Conservation (phyloP, 1,284 basidiomycete species). For the Calocybe gambosa region DNA sequence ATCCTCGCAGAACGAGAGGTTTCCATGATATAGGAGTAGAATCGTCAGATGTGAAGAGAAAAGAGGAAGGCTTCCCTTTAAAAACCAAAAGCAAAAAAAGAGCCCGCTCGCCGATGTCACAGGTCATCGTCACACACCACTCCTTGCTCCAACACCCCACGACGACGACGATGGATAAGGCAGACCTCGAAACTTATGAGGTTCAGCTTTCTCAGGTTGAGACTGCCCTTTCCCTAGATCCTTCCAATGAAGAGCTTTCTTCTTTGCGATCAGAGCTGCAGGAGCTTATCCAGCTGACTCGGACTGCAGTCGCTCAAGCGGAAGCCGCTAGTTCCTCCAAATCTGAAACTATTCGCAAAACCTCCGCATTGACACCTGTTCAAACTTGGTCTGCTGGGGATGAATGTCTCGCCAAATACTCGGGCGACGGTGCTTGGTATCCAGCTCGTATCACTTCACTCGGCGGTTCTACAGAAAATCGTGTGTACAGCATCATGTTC, state of each 20-base stretch:
- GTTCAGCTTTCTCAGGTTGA: slow-evolving; percentile 90
- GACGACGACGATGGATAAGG: slow-evolving; percentile 49
- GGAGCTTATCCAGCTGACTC: slow-evolving; percentile 85
- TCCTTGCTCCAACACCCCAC: neutral
- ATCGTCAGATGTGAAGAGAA: neutral
- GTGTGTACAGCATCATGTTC: slow-evolving; percentile 91
- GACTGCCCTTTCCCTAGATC: slow-evolving; percentile 77
- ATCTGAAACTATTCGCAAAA: slow-evolving; percentile 50
- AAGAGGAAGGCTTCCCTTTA: neutral
- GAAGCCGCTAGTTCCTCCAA: slow-evolving; percentile 58
- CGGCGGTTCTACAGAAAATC: slow-evolving; percentile 79
- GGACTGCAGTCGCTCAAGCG: slow-evolving; percentile 65
- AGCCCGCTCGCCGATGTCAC: slow-evolving; percentile 1
- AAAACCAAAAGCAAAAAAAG: too few relatives aligned
- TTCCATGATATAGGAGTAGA: slow-evolving; percentile 10
- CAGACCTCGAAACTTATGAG: slow-evolving; percentile 84
- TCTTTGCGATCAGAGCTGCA: slow-evolving; percentile 80
- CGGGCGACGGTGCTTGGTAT: slow-evolving; percentile 85
- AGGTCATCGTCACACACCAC: slow-evolving; percentile 2
- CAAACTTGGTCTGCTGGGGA: slow-evolving; percentile 77
- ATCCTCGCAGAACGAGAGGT: slow-evolving; percentile 76
- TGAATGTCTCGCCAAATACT: slow-evolving; percentile 90
- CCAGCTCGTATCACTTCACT: slow-evolving; percentile 88
- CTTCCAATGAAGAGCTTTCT: slow-evolving; percentile 71
- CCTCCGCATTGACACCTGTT: slow-evolving; percentile 39